Evolutionary conservation across 2,329 filamentous ascomycete species (phyloP).

Genomic region (Lachnellula cervina): DNA sequence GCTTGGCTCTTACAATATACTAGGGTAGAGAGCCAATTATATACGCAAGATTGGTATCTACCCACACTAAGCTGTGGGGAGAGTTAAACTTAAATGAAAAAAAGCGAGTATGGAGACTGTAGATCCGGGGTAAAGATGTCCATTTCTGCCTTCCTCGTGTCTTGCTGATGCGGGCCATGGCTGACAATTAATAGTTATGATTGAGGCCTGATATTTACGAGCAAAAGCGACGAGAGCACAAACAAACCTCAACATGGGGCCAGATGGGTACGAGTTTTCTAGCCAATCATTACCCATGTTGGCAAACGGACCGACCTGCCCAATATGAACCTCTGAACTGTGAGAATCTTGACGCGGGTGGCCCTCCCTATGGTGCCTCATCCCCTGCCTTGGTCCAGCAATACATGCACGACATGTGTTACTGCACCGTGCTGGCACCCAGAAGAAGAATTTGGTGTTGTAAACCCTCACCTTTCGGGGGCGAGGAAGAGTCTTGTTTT

Average conservation of each 20-base stretch:
- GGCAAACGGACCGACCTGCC: background rate
- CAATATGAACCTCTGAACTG: background rate
- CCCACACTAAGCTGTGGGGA: no score
- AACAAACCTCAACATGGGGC: background rate
- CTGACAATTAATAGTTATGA: background rate
- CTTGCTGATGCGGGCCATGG: background rate
- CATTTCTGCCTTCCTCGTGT: constrained; percentile 1
- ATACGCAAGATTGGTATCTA: no score
- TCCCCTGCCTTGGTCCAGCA: background rate
- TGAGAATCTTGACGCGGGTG: background rate
- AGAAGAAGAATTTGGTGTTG: background rate
- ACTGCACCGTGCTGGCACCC: background rate
- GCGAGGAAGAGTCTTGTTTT: constrained; percentile 4
- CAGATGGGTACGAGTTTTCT: background rate
- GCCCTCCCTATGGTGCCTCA: background rate
- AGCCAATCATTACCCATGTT: background rate
- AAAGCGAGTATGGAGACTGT: background rate
- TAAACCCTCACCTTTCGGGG: constrained; percentile 7
- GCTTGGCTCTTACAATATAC: no score
- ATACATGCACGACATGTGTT: constrained; percentile 13
- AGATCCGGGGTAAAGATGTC: constrained; percentile 10
- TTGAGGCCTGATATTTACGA: background rate
- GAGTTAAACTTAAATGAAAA: background rate
- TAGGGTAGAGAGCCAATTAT: background rate
- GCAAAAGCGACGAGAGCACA: background rate